Evolutionary conservation across 2,329 filamentous ascomycete genomes (phyloP), one percentile per base, ranked within the genome.

Genomic region (Pseudogymnoascus destructans): DNA sequence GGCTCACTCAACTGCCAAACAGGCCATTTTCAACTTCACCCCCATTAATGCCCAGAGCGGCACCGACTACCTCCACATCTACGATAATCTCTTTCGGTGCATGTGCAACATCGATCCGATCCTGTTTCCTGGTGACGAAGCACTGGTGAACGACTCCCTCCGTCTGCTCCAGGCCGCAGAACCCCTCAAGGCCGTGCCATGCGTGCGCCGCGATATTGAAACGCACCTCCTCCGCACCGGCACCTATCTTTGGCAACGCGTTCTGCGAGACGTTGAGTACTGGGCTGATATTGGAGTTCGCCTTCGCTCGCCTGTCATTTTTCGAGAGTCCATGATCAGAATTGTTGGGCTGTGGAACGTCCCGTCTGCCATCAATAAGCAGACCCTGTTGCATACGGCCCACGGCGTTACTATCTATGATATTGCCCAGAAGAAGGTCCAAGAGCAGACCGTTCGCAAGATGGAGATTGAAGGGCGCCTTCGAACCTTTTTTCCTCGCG

Each of bases 61-160:
- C 5, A 19, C 59, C 11, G 36, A 27, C 2, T 64, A 60, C 21
- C 59, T 64, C 49, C 62, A 61, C 13, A 57, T 61, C 7, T 68
- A 69, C 36, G 66, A 69, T 35, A 68, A 65, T 10, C 60, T 69
- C 38, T 68, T 69, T 59, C 55, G 60, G 5, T 63, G 61, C 46
- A 23, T 67, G 8, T 66, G 65, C 46, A 61, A 61, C 23, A 25
- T 65, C 5, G 55, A 60, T 0, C 63, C 64, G 3, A 40, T 52
- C 7, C 59, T 66, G 40, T 55, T 36, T 2, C 21, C 60, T 19
- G 38, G 58, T 8, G 46, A 60, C 23, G 27, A 60, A n/a, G 10
- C 25, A 19, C 62, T 60, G 32, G 64, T 67, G 17, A 33, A 42
- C n/a, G 62, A 68, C 23, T 58, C 58, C 10, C 54, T 62, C 3